Evolutionary conservation across 371 early-diverging fungal species (phyloP).

Genomic region (Actinomortierella ambigua): DNA sequence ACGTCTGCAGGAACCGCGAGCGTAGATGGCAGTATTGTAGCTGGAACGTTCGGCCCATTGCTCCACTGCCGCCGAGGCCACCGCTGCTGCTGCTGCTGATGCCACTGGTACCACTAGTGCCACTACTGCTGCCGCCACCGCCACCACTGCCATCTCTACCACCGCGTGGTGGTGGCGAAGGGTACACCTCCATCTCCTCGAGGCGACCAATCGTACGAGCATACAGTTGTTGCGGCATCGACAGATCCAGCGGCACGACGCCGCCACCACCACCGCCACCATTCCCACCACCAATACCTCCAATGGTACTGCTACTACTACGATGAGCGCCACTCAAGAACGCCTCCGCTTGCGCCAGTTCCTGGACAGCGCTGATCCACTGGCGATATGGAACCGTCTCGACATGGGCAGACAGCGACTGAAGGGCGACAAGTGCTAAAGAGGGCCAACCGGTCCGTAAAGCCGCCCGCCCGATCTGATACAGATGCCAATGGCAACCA

Average conservation of each 20-base stretch:
- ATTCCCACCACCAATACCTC: not conserved
- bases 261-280: not conserved
- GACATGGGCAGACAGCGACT: slow-evolving; percentile 17
- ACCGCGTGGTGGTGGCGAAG: not conserved
- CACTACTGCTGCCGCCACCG: no score
- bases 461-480: slow-evolving; percentile 25
- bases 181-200: slow-evolving; percentile 37
- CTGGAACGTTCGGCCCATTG: slow-evolving; percentile 31
- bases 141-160: no score
- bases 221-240: slow-evolving; percentile 31
- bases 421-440: slow-evolving; percentile 16
- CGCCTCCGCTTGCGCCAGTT: slow-evolving; percentile 8
- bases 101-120: no score
- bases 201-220: slow-evolving; percentile 25
- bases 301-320: slow-evolving; percentile 2
- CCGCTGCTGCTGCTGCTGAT: no score
- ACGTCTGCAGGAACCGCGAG: slow-evolving; percentile 17
- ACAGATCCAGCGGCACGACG: slow-evolving; percentile 15
- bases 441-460: slow-evolving; percentile 38
- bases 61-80: no score
- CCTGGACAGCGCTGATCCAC: slow-evolving; percentile 25
- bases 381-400: slow-evolving; percentile 19
- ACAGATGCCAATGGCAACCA: slow-evolving; percentile 42
- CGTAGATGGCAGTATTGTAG: slow-evolving; percentile 21
- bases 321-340: slow-evolving; percentile 20